phyloP scores from a whole-genome alignment of 1,284 basidiomycete species.

The Pisolithus thermaeus region DNA sequence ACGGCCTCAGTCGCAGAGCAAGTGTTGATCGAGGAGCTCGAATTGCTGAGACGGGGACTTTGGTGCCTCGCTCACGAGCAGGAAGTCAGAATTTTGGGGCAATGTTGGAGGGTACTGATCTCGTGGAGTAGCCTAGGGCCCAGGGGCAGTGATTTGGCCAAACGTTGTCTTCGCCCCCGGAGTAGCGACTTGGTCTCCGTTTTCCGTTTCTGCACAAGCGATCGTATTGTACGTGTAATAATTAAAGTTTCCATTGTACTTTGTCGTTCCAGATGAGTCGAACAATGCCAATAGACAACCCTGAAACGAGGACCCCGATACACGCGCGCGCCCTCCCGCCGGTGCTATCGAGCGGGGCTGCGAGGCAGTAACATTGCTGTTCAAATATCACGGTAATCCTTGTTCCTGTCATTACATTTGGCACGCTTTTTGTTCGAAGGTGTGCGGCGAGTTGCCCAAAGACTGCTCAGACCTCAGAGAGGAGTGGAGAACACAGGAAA shows the following conservation, averaged over 20 bases:
- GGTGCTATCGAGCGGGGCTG: too few relatives aligned
- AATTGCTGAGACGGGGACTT: constrained; percentile 58
- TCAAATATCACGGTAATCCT: too few relatives aligned
- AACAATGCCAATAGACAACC: constrained; percentile 2
- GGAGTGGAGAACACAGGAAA: background rate
- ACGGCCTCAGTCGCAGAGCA: constrained; percentile 42
- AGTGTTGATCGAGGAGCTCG: constrained; percentile 59
- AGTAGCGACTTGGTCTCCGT: background rate
- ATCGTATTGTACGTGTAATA: constrained; percentile 2
- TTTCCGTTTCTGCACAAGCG: background rate
- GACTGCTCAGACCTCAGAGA: too few relatives aligned
- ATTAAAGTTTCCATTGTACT: constrained; percentile 3
- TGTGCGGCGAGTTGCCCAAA: too few relatives aligned
- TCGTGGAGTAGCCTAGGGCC: background rate
- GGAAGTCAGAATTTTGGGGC: constrained; percentile 33
- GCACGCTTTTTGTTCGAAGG: too few relatives aligned
- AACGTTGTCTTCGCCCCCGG: background rate
- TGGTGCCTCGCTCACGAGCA: constrained; percentile 45
- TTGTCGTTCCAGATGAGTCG: constrained; percentile 2
- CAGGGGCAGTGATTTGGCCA: background rate
- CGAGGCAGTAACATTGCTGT: too few relatives aligned
- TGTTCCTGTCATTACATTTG: too few relatives aligned
- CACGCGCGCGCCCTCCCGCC: background rate
- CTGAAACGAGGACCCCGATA: constrained; percentile 1
- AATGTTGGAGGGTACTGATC: constrained; percentile 1